phyloP scores from a whole-genome alignment of 2,329 filamentous ascomycete genomes.

The Pseudogymnoascus sp. region DNA sequence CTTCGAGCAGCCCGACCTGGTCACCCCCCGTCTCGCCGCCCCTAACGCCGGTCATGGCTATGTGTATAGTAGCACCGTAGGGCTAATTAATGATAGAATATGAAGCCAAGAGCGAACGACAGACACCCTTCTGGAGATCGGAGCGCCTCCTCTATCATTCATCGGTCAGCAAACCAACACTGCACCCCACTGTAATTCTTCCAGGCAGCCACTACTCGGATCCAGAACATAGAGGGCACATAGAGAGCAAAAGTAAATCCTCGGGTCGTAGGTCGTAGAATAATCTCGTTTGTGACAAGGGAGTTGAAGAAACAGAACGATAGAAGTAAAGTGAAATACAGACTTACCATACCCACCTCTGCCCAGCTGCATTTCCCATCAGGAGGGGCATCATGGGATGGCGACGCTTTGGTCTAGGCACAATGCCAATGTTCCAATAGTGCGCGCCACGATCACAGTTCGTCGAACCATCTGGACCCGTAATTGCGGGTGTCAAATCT shows the following conservation, averaged over 20 bases:
- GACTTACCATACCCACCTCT: neutral
- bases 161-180: neutral
- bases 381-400: neutral
- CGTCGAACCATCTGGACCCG: neutral
- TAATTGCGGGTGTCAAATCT: neutral
- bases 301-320: neutral
- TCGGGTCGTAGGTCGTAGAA: neutral
- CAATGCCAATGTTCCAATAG: neutral
- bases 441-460: neutral
- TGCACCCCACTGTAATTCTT: neutral
- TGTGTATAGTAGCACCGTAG: neutral
- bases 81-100: neutral
- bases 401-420: neutral
- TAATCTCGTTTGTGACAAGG: neutral
- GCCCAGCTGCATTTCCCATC: neutral
- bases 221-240: neutral
- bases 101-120: neutral
- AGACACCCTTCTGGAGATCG: neutral
- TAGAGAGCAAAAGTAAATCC: neutral
- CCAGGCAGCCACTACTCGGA: neutral
- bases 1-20: neutral
- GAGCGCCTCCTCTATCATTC: neutral
- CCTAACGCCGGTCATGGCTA: neutral
- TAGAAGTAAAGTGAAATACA: neutral
- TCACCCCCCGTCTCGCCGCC: neutral